These are phyloP conservation scores for Suillus hirtellus DNA, from an alignment of 768 basidiomycete genomes.

Conservation along the genomic window DNA sequence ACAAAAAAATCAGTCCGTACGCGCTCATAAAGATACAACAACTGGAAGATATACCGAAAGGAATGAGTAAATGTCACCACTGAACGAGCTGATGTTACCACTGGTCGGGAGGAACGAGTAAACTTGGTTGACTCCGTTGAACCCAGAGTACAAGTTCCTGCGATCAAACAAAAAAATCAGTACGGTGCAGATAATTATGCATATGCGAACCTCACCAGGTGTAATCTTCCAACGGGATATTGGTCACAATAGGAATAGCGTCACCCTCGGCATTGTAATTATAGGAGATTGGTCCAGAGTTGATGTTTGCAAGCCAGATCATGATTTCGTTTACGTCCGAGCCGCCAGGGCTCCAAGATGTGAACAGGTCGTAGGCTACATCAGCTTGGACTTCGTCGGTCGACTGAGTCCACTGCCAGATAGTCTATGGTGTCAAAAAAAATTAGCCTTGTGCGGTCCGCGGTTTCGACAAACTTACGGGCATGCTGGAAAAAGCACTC, in stretches of 20 bases:
- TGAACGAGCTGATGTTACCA: constrained; percentile 47
- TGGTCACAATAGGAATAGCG: constrained; percentile 43
- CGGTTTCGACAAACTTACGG: constrained; percentile 37
- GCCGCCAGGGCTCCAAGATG: constrained; percentile 50
- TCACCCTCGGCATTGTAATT: constrained; percentile 46
- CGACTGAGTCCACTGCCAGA: constrained; percentile 58
- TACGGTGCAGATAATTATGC: neutral
- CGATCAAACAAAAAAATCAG: neutral
- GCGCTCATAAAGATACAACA: neutral
- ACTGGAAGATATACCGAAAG: constrained; percentile 38
- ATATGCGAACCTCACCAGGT: constrained; percentile 41
- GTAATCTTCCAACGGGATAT: constrained; percentile 47
- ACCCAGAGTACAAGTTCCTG: constrained; percentile 57
- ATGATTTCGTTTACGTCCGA: constrained; percentile 51
- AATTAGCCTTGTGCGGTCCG: neutral
- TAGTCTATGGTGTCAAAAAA: constrained; percentile 35
- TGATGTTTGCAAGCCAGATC: constrained; percentile 64
- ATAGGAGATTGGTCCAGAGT: constrained; percentile 58
- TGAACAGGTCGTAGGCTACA: constrained; percentile 67
- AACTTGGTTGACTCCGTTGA: constrained; percentile 53
- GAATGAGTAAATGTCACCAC: constrained; percentile 54
- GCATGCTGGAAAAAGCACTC: constrained; percentile 53
- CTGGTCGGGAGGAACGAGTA: constrained; percentile 46
- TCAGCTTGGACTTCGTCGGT: constrained; percentile 49
- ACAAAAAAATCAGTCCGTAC: neutral